Percentiles rank a stretch among this genome's conserved stretches.
These are phyloP conservation scores for Moesziomyces aphidis DNA, from an alignment of 1,284 basidiomycete species.

Conservation along the genomic window DNA sequence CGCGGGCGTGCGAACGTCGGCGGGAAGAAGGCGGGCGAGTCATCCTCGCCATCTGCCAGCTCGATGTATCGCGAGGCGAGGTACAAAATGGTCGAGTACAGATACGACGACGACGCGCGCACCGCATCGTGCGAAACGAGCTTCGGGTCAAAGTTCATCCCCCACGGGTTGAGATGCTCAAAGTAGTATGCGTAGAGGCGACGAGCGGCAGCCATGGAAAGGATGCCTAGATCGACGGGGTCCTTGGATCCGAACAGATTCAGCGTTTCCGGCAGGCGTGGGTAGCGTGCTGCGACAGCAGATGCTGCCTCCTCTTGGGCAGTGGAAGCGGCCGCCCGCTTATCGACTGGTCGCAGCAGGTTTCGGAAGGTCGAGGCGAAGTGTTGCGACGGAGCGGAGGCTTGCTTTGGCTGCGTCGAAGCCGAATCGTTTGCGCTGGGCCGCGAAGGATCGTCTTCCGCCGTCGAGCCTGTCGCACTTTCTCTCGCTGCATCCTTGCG, in stretches of 20 bases:
- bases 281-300: conserved; percentile 32
- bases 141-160: conserved; percentile 44
- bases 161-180: conserved; percentile 44
- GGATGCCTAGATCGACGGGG: conserved; percentile 37
- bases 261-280: conserved; percentile 31
- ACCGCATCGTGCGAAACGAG: conserved; percentile 42
- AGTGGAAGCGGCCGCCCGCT: conserved; percentile 21
- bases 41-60: conserved; percentile 22
- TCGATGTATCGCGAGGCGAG: conserved; percentile 44
- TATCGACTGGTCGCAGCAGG: conserved; percentile 41
- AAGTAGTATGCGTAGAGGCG: conserved; percentile 46
- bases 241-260: conserved; percentile 33
- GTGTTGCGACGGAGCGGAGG: conserved; percentile 27
- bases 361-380: conserved; percentile 43
- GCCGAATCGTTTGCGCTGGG: neutral
- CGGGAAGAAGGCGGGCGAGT: conserved; percentile 7
- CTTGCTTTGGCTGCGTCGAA: conserved; percentile 8
- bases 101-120: conserved; percentile 37
- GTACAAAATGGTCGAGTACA: conserved; percentile 45
- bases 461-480: conserved; percentile 5
- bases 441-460: neutral
- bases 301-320: conserved; percentile 28
- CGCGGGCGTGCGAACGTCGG: conserved; percentile 12
- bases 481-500: neutral
- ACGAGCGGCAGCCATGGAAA: conserved; percentile 33